A percentile compares a stretch with the other conserved stretches of the same genome.
Evolutionary conservation across 805 yeast species (phyloP).

Genomic region (Candida germanica): DNA sequence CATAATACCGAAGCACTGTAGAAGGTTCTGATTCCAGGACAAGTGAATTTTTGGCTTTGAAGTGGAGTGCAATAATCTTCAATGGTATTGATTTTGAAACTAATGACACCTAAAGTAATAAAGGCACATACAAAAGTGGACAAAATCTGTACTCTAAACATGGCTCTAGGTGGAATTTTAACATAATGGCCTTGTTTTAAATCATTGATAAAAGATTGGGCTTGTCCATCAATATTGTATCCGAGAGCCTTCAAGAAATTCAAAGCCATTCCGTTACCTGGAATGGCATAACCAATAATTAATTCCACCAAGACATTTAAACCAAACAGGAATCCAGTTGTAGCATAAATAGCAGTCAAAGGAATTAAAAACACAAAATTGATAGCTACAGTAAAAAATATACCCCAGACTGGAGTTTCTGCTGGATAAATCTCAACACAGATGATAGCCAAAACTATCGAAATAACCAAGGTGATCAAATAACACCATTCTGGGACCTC

Average conservation of each 20-base stretch:
- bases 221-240: slow-evolving; percentile 60
- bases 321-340: slow-evolving; percentile 57
- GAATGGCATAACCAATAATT: slow-evolving; percentile 60
- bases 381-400: slow-evolving; percentile 52
- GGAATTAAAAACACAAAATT: slow-evolving; percentile 58
- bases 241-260: slow-evolving; percentile 45
- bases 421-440: slow-evolving; percentile 47
- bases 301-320: slow-evolving; percentile 61
- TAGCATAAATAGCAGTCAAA: slow-evolving; percentile 55
- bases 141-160: slow-evolving; percentile 46
- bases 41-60: slow-evolving; percentile 33
- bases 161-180: slow-evolving; percentile 57
- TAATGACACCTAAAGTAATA: slow-evolving; percentile 31
- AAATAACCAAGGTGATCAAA: slow-evolving; percentile 37
- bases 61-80: slow-evolving; percentile 30
- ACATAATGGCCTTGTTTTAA: slow-evolving; percentile 51
- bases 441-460: slow-evolving; percentile 43
- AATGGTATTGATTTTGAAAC: slow-evolving; percentile 36
- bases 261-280: slow-evolving; percentile 58
- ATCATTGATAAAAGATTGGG: slow-evolving; percentile 49
- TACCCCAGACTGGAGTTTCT: slow-evolving; percentile 61
- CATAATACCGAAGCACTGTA: slow-evolving; percentile 52
- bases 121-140: slow-evolving; percentile 32
- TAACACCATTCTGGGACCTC: slow-evolving; percentile 80
- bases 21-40: slow-evolving; percentile 44